Evolutionary conservation across 352 stramenopile species (phyloP).

Genomic region (Globisporangium emineosum): DNA sequence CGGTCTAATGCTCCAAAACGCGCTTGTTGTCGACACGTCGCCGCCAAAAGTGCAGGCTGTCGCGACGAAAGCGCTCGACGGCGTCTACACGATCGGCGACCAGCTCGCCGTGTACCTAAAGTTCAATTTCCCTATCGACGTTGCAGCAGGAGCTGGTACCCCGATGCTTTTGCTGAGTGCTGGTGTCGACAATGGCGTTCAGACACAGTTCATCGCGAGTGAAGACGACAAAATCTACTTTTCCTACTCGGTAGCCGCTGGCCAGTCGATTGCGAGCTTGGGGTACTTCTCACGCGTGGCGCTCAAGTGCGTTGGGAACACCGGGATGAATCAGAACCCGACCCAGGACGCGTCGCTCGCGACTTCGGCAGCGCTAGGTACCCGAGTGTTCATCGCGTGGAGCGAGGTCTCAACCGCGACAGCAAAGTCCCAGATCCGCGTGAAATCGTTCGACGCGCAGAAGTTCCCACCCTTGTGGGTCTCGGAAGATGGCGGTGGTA

Average conservation of each 20-base stretch:
- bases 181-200: slow-evolving; percentile 22
- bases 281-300: slow-evolving; percentile 38
- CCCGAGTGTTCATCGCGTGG: slow-evolving; percentile 44
- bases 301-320: slow-evolving; percentile 40
- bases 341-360: slow-evolving; percentile 22
- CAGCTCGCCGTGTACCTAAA: slow-evolving; percentile 32
- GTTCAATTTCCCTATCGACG: slow-evolving; percentile 37
- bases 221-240: slow-evolving; percentile 56
- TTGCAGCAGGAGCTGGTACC: slow-evolving; percentile 27
- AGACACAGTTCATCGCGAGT: slow-evolving; percentile 27
- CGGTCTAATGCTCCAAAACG: slow-evolving; percentile 16
- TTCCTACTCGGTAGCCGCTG: slow-evolving; percentile 30
- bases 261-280: slow-evolving; percentile 41
- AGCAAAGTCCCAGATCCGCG: slow-evolving; percentile 36
- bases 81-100: slow-evolving; percentile 53
- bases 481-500: slow-evolving; percentile 41
- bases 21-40: slow-evolving; percentile 33
- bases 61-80: slow-evolving; percentile 32
- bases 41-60: slow-evolving; percentile 38
- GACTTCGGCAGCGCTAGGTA: slow-evolving; percentile 26
- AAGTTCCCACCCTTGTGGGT: slow-evolving; percentile 32
- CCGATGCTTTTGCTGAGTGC: slow-evolving; percentile 44
- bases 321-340: slow-evolving; percentile 46
- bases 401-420: slow-evolving; percentile 28
- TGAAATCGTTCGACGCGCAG: slow-evolving; percentile 35